Evolutionary conservation across 306 rosid species (phyloP), one percentile per base, ranked within the genome.

Genomic region (Lotus japonicus): DNA sequence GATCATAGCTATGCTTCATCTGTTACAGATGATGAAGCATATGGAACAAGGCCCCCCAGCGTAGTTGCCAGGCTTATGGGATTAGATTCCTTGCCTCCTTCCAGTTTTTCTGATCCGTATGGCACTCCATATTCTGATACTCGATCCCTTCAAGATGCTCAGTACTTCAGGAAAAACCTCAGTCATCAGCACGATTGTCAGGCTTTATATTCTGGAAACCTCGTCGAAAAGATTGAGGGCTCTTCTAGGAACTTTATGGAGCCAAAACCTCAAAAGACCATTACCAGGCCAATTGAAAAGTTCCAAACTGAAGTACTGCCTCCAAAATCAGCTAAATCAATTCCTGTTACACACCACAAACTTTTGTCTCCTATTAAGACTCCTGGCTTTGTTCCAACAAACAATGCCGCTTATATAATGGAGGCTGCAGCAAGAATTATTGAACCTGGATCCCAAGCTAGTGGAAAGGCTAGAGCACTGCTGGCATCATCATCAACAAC

Each of bases 1-100:
- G 95, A 88, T 75, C 83, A 77, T 72, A 88, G 95, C 70, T 88
- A 89, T 81, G 87, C 97, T 80, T 90, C 98, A 14, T 94, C 96
- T 0, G 88, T 90, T 48, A 84, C 96, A n/a, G 95, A 90, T 68
- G 98, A 89, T 55, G 98, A 94, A 13, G 74, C 80, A 73, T 83
- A 31, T 70, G 94, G 95, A 71, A 36, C 70, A 35, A 85, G 87
- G 72, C 88, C 82, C 21, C 97, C 97, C 14, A 64, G 87, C 39
- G 96, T 94, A 23, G 97, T 94, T 36, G 98, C 98, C 33, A 84
- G 85, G 88, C 96, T 94, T 50, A 94, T 94, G 98, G 98, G 98
- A 65, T 82, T 94, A 58, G 95, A 94, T 73, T 82, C 90, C 38
- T 76, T 94, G 80, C 98, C 98, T 18, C 23, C 84, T 50, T 81